These are phyloP conservation scores for Liquidambar formosana DNA, from an alignment of 164 flowering plant genomes.

Conservation along the genomic window DNA sequence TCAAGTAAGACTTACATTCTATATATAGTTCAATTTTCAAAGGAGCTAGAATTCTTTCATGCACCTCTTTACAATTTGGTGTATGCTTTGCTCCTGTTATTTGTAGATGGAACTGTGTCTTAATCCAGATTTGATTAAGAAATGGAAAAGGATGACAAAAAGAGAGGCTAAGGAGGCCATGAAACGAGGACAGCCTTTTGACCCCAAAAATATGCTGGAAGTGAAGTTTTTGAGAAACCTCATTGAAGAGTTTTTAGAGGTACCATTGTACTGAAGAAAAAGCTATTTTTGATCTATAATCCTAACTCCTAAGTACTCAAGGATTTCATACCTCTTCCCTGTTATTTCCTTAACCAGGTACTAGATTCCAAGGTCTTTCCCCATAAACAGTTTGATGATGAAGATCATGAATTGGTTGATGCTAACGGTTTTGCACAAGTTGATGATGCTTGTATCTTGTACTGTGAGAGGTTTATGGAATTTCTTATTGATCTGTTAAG, in stretches of 20 bases:
- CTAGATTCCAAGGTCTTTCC: conserved; percentile 66
- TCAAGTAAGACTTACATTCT: conserved; percentile 49
- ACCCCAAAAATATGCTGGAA: conserved; percentile 60
- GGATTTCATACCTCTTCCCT: not conserved
- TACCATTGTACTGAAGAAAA: conserved; percentile 15
- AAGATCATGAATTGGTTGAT: conserved; percentile 33
- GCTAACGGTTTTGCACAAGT: conserved; percentile 29
- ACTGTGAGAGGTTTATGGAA: conserved; percentile 98
- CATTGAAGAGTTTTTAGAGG: conserved; percentile 90
- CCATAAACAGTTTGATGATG: conserved; percentile 24
- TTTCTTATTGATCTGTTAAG: conserved; percentile 94
- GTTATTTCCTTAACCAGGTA: conserved; percentile 43
- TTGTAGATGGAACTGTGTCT: conserved; percentile 86
- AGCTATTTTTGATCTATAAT: not conserved
- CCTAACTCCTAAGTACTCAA: not conserved
- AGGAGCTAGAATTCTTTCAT: not conserved
- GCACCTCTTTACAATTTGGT: not conserved
- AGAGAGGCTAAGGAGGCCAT: conserved; percentile 66
- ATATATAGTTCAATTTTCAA: not conserved
- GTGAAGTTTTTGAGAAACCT: conserved; percentile 78
- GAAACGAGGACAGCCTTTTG: conserved; percentile 59
- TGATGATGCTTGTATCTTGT: conserved; percentile 74
- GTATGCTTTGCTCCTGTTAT: conserved; percentile 2
- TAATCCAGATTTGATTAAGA: conserved; percentile 66
- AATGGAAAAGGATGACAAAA: conserved; percentile 79